Evolutionary conservation across 257 asterid genomes (phyloP), one percentile per base, ranked within the genome.

Genomic region (Solanum piurae): DNA sequence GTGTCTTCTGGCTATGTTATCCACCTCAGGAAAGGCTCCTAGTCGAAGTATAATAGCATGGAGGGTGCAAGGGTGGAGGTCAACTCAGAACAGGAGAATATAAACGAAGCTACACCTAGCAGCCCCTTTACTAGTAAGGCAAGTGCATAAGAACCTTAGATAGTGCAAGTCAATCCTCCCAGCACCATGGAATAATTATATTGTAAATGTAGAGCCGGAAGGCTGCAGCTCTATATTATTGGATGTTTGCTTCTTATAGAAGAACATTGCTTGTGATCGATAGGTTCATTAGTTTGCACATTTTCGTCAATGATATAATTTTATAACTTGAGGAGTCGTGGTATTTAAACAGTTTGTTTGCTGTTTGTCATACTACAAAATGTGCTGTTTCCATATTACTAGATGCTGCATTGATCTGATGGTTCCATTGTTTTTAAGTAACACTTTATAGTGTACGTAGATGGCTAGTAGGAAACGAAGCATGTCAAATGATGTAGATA

Each of bases 401-500:
- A 69, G 76, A n/a, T 88, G 79, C 60, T 33, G 88, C 79, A 42
- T 69, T 31, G 68, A 72, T 77, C 60, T 69, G 37, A 76, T 86
- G 49, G 86, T 84, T 40, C 83, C 74, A 34, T 87, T 87, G 73
- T 89, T 91, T 87, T 33, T 90, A 93, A 92, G 98, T 86, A 93
- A 91, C 91, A 89, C 88, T 89, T 91, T 93, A 90, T 98, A 94
- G 98, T 93, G 90, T 88, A 92, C 88, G 90, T 93, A 95, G 92
- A 96, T 96, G 99, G 98, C 97, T 94, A 93, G 98, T 94, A 95
- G 98, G 89, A 95, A 96, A 95, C 87, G 98, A 96, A 95, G 98
- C 94, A 36, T 92, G 64, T 88, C 98, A 86, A 91, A 92, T 88
- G 94, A 94, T 93, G 93, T 94, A 88, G 96, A 96, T 91, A 89